Base-by-base conservation (phyloP, 768 basidiomycete species). In the Tulasnella sp. region DNA sequence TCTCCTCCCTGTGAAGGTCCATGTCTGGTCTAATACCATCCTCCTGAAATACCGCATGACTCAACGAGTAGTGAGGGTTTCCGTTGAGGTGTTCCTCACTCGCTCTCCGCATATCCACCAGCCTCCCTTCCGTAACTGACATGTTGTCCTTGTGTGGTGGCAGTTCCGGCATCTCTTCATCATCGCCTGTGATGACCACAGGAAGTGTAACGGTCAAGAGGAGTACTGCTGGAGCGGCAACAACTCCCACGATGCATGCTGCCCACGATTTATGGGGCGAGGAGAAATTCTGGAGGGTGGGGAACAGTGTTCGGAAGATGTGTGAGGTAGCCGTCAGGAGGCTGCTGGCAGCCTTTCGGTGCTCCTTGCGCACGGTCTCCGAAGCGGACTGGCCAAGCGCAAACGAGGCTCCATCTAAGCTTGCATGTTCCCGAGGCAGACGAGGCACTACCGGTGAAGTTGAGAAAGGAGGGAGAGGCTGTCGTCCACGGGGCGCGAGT, bases 181-280 rank as follows among this genome's bases (percentile, higher is more conserved):
- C 67, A 64, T 82, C 82, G 2, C 80, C 77, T 9, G 76, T 81
- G 27, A 87, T 79, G 17, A 93, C 90, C 11, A 99, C 93, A 3
- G 92, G 92, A 9, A 98, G 73, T 0, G 94, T 97, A 19, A 98
- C 63, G 0, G 93, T 97, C 50, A 99, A 73, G 2, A 77, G 74
- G 69, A 96, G 73, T 1, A 99, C 82, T 1, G 92, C 90, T 1
- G 94, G 94, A 0, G 85, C 82, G 2, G 92, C 90, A 58, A 96
- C 78, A 24, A 94, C 64, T 0, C 84, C 80, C 0, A 87, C 85
- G 29, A 88, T 72, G 3, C 54, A 43, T 12, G 71, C 81, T 82
- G 0, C 84, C 85, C 10, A 85, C 64, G 51, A 83, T 64, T 17
- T 83, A 82, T 70, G 94, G 92, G 54, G 44, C 22, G 76, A 74